Evolutionary conservation across 2,329 filamentous ascomycete genomes (phyloP), one percentile per base, ranked within the genome.

Genomic region (Xylaria sp.): DNA sequence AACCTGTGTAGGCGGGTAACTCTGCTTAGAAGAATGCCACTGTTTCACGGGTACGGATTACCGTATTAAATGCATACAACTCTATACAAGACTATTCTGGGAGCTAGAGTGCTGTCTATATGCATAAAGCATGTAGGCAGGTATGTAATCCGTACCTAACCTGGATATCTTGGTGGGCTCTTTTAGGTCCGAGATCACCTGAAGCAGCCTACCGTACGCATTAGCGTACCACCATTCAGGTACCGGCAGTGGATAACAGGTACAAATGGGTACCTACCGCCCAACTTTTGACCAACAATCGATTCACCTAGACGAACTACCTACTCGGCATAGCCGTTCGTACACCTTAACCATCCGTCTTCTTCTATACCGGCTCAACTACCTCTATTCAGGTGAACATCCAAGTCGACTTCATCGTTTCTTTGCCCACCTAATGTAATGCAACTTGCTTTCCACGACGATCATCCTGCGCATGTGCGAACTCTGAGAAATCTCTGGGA

Each of bases 401-500:
- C 23, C 23, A 30, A 30, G 23, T 30, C 23, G 5, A 30, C 23
- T 30, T 30, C 44, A 46, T n/a, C 13, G n/a, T 65, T 54, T 71
- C 69, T 16, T 19, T 10, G 19, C 34, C 57, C 65, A 64, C 46
- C 50, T 57, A 49, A 64, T 51, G 49, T 34, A 10, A 9, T 42
- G 1, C 13, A 61, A 65, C 65, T 47, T 62, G 68, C 68, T 66
- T 52, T 58, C 55, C 44, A 53, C 64, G 47, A n/a, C 58, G 39
- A 30, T 19, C 54, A 47, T 37, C 46, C 39, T 59, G 64, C 70
- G 68, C 69, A 67, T 68, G 55, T 53, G 59, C 39, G 34, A 56
- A 23, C 30, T 46, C 65, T 64, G 65, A 61, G 63, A 61, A 59
- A 65, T 68, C 60, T 62, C 67, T 66, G 68, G 66, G 66, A 46